Evolutionary conservation across 228 moss, liverwort and hornwort species (phyloP), one percentile per base, ranked within the genome.

Genomic region (Sphagnum fallax): DNA sequence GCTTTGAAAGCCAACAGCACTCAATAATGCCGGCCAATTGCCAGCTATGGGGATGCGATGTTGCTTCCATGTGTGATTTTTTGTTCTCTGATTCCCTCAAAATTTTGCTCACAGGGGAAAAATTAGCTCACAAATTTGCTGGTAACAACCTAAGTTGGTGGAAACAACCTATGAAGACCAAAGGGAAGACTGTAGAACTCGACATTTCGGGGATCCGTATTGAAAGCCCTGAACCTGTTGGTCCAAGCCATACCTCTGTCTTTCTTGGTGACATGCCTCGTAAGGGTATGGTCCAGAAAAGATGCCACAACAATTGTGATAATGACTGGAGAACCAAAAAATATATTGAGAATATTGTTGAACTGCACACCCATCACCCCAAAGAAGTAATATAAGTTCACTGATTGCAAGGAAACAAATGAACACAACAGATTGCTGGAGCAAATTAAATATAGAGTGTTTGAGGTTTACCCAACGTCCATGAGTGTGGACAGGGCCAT

Each of bases 391-490:
- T 32, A 32, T 32, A 32, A 32, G 32, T 32, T 32, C 32, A 0
- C 32, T 32, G 32, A 32, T 1, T 11, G 15, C 59, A 60, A 15
- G 11, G 1, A 60, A 60, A 11, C 15, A 11, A 11, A 15, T 11
- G 12, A 60, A 11, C 12, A 15, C 59, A 60, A 2, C 2, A 2
- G 59, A 60, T 11, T 11, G 15, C 32, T 32, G 59, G 2, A 60
- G 15, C 15, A 15, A 32, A 32, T 32, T 32, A 32, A 2, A 2
- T 32, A 32, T 32, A 32, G 32, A 32, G 32, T 32, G 70, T 74
- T 78, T 73, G 74, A 73, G 6, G 71, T 74, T 5, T 63, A 87
- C 87, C 87, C 87, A 87, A 47, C 83, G 83, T n/a, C 83, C 65
- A 53, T 76, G 0, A 1, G 87, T 87, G 13, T 80, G 53, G 52